Evolutionary conservation across 2,329 filamentous ascomycete genomes (phyloP).

Genomic region (Geosmithia putterillii): DNA sequence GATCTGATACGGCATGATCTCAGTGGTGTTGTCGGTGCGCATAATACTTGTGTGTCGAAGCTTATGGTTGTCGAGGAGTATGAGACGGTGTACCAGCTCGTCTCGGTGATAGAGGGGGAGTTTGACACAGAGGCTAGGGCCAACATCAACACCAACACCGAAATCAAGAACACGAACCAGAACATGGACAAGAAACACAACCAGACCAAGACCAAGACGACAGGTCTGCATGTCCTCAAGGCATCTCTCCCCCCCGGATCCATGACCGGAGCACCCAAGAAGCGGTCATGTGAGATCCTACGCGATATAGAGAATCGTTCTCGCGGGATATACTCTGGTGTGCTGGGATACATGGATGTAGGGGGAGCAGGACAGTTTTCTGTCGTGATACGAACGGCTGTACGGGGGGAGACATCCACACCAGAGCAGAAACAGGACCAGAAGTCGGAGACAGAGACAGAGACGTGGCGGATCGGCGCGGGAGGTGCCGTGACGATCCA

Average conservation of each 20-base stretch:
- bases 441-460: constrained; percentile 11
- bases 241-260: constrained; percentile 54
- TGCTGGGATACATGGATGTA: constrained; percentile 58
- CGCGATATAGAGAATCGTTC: constrained; percentile 39
- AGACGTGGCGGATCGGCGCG: constrained; percentile 53
- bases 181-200: too few relatives aligned
- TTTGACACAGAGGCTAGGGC: constrained; percentile 1
- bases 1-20: constrained; percentile 64
- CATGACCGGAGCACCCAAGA: constrained; percentile 69
- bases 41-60: constrained; percentile 46
- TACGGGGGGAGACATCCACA: constrained; percentile 14
- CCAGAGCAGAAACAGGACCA: background rate
- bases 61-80: constrained; percentile 62
- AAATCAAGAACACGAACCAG: too few relatives aligned
- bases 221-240: constrained; percentile 48
- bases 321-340: constrained; percentile 54
- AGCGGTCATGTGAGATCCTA: constrained; percentile 56
- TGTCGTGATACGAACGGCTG: constrained; percentile 58
- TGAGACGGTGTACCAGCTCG: constrained; percentile 57
- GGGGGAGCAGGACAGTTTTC: constrained; percentile 59
- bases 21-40: constrained; percentile 46
- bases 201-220: too few relatives aligned
- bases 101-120: constrained; percentile 43
- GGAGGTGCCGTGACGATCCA: constrained; percentile 61
- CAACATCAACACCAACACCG: constrained; percentile 1